Base-by-base conservation (phyloP, 345 rosid genomes). In the Boechera stricta region DNA sequence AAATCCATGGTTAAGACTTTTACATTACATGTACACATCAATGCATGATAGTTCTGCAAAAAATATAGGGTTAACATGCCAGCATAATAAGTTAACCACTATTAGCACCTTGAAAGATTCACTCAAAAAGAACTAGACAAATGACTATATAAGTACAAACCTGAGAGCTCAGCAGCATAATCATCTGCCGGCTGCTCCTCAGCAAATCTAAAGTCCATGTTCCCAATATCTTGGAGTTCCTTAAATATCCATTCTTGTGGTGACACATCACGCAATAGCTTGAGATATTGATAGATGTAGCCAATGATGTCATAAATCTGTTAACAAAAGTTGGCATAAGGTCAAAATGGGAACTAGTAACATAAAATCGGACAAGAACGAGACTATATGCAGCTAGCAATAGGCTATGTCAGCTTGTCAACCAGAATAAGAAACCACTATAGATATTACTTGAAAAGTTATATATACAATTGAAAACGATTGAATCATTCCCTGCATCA, bases 211-310 rank as follows among this genome's bases (percentile, higher is more conserved):
- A 95, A 92, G 74, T 91, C 98, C 94, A 95, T 85, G 83, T 91
- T 91, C 45, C 89, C 94, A 79, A 95, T 95, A 85, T 91, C 92
- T 77, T 95, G 96, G 69, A 95, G 90, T 81, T 95, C 99, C 85
- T 92, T 91, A 76, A 92, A 95, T 84, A 95, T 92, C 99, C 99
- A 91, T 83, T 91, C 89, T 84, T 93, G 96, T 45, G 98, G 99
- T 79, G 94, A 74, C 67, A 69, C 83, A 80, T 86, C 83, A 52
- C 87, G 84, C 82, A 95, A 76, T 65, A 89, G 72, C 77, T 91
- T 91, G 64, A 95, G 86, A 77, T 91, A 95, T 84, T 95, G 99
- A 81, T 92, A 95, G 54, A 91, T 85, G 81, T 80, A 88, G 63
- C 91, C 93, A 82, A 92, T 83, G 72, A 95, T 86, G 79, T 88